Evolutionary conservation across 768 basidiomycete genomes (phyloP), one percentile per base, ranked within the genome.

Genomic region (Mycena albidolilacea): DNA sequence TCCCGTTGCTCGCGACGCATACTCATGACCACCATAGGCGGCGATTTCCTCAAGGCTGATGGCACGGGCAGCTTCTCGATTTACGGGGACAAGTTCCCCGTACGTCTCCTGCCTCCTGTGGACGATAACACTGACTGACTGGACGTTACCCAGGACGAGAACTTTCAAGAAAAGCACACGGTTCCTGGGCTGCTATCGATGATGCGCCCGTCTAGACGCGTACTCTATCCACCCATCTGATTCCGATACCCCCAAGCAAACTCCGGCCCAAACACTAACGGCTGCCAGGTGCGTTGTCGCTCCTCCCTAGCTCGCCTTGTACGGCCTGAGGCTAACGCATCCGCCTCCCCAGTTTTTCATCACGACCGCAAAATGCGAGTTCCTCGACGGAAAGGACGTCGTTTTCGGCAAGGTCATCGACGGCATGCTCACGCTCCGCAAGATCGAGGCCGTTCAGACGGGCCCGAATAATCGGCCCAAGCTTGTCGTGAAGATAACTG

Each of bases 61-160:
- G 97, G 97, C 43, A 98, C 98, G 1, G 97, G 97, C 0, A 91
- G 93, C 0, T 97, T 97, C 83, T 97, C 96, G 23, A 95, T 99
- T 75, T 99, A 98, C 77, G 30, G 30, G 30, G 30, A 30, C 30
- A 30, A 30, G 30, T 30, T 30, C 30, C 30, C 30, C 30, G 30
- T 97, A 57, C 70, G 90, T 84, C 17, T n/a, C 17, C 12, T 54
- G 11, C 23, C 19, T 69, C 41, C 54, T 67, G 6, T 38, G 12
- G 43, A 12, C 10, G 2, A 10, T 61, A 71, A 46, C 50, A 21
- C 52, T 54, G 21, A 21, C 52, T 54, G 21, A 71, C 15, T 60
- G 8, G 19, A 14, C 57, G 23, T 9, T 3, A 60, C n/a, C 72
- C 15, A 97, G 92, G 97, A 99, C 78, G 97, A 99, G 85, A 99